Percentiles rank a stretch among this genome's conserved stretches.
phyloP scores from a whole-genome alignment of 1,284 basidiomycete genomes.

The Phaffia rhodozyma region DNA sequence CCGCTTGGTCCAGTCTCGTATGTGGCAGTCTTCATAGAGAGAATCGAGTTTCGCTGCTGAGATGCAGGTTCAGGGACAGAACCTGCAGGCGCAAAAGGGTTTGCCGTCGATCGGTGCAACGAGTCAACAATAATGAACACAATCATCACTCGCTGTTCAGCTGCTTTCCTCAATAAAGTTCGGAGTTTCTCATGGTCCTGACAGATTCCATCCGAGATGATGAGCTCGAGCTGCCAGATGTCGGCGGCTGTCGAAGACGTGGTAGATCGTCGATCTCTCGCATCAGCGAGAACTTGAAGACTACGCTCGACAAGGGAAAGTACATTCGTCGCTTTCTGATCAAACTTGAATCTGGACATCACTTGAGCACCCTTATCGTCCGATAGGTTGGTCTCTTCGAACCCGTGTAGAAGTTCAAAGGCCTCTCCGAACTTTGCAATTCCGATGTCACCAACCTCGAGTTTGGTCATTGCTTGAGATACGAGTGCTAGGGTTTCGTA shows the following conservation, averaged over 20 bases:
- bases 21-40: slow-evolving; percentile 77
- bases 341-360: slow-evolving; percentile 75
- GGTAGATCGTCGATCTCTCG: slow-evolving; percentile 56
- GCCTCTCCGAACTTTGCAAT: slow-evolving; percentile 82
- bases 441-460: slow-evolving; percentile 89
- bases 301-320: slow-evolving; percentile 73
- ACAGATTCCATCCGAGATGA: slow-evolving; percentile 97
- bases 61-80: slow-evolving; percentile 18
- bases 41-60: slow-evolving; percentile 52
- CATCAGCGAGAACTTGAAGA: slow-evolving; percentile 59
- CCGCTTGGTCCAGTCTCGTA: slow-evolving; percentile 72
- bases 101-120: slow-evolving; percentile 36
- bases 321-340: slow-evolving; percentile 85
- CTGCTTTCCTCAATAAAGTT: slow-evolving; percentile 68
- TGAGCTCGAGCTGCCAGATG: slow-evolving; percentile 95
- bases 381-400: slow-evolving; percentile 61
- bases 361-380: slow-evolving; percentile 68
- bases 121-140: slow-evolving; percentile 96
- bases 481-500: slow-evolving; percentile 91
- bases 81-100: slow-evolving; percentile 14
- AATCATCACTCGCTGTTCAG: slow-evolving; percentile 85
- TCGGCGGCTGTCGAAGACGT: slow-evolving; percentile 46
- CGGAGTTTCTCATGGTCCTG: slow-evolving; percentile 84
- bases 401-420: slow-evolving; percentile 80
- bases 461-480: slow-evolving; percentile 73